A percentile compares a stretch with the other conserved stretches of the same genome.
phyloP scores from a whole-genome alignment of 2,329 filamentous ascomycete genomes.

The Botrytis porri region DNA sequence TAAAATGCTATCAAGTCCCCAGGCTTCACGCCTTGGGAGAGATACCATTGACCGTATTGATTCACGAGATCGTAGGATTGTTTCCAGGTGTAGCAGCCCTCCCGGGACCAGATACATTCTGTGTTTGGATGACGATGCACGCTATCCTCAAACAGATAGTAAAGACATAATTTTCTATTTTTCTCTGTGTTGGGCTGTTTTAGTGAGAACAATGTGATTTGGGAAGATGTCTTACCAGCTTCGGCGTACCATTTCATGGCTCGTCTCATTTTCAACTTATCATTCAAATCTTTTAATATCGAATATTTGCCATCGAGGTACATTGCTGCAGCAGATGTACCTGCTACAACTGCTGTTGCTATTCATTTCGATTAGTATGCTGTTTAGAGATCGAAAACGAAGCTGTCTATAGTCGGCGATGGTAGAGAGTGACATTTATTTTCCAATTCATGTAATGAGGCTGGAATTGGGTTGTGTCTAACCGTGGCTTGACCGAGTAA shows the following conservation, averaged over 20 bases:
- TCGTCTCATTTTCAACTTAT: conserved; percentile 45
- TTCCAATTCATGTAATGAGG: not conserved
- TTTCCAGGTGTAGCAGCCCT: conserved; percentile 56
- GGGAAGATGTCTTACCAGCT: conserved; percentile 44
- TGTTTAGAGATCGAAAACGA: not conserved
- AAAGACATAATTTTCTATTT: conserved; percentile 56
- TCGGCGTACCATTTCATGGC: conserved; percentile 46
- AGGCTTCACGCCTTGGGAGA: conserved; percentile 54
- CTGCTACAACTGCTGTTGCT: conserved; percentile 35
- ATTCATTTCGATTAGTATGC: conserved; percentile 13
- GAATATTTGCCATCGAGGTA: conserved; percentile 71
- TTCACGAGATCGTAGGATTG: conserved; percentile 54
- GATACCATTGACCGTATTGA: conserved; percentile 62
- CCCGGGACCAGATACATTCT: conserved; percentile 65
- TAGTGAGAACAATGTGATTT: not conserved
- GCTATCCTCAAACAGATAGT: conserved; percentile 62
- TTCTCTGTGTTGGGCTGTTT: not conserved
- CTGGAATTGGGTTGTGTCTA: not conserved
- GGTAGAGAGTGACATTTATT: not conserved
- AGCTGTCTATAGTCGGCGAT: not conserved
- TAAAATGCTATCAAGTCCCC: conserved; percentile 64
- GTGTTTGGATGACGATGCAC: conserved; percentile 51
- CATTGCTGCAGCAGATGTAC: conserved; percentile 46
- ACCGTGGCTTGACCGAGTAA: not conserved
- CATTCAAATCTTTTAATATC: conserved; percentile 57